These are phyloP conservation scores for Podaxis rugospora DNA, from an alignment of 768 basidiomycete genomes.

Conservation along the genomic window DNA sequence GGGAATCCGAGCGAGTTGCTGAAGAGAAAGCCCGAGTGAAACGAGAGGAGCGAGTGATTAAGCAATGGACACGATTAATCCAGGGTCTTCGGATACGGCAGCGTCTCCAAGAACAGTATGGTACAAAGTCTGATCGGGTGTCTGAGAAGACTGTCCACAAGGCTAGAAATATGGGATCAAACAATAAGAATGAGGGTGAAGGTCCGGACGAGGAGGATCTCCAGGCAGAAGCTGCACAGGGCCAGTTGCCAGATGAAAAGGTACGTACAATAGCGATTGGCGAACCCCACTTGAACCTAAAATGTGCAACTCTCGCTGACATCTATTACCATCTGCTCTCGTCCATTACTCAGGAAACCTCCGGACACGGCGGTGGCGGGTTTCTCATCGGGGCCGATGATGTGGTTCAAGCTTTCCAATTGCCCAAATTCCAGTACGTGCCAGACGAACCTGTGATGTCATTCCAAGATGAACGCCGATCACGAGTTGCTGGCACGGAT, in stretches of 20 bases:
- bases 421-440: constrained; percentile 55
- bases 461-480: background rate
- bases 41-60: constrained; percentile 74
- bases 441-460: constrained; percentile 17
- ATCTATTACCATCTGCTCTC: background rate
- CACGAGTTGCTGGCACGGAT: background rate
- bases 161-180: constrained; percentile 8
- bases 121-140: constrained; percentile 11
- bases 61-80: constrained; percentile 85
- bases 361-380: constrained; percentile 44
- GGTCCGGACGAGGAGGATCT: constrained; percentile 11
- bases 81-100: constrained; percentile 85
- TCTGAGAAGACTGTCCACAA: background rate
- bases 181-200: constrained; percentile 13
- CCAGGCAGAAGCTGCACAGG: background rate
- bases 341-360: constrained; percentile 11
- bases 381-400: constrained; percentile 69
- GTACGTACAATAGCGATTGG: background rate
- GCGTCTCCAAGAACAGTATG: constrained; percentile 79
- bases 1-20: constrained; percentile 73
- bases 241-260: background rate
- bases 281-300: background rate
- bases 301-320: background rate
- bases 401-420: constrained; percentile 66
- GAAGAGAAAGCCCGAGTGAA: constrained; percentile 75